Conservation (phyloP, 208 protist species). For the Trypanosoma theileri region DNA sequence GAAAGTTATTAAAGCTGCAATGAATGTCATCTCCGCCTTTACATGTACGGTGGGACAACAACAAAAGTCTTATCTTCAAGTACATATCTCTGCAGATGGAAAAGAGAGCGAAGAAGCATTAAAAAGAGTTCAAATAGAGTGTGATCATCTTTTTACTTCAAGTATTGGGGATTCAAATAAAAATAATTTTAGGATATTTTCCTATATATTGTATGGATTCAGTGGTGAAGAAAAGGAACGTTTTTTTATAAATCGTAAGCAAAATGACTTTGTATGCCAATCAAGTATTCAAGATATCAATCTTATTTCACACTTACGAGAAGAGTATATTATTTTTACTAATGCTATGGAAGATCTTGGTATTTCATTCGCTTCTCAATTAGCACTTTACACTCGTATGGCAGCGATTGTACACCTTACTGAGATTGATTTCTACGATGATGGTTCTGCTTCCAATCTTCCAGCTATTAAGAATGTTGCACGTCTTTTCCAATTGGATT, state of each 20-base stretch:
- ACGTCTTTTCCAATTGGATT: constrained; percentile 18
- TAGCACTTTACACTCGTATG: constrained; percentile 15
- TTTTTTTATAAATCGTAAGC: constrained; percentile 28
- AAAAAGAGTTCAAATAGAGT: constrained; percentile 9
- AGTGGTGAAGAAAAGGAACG: constrained; percentile 25
- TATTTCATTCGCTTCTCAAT: constrained; percentile 6
- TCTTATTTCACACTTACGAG: constrained; percentile 4
- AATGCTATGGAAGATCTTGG: constrained; percentile 20
- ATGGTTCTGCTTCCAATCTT: constrained; percentile 30
- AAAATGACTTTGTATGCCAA: constrained; percentile 28
- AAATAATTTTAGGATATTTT: constrained; percentile 34
- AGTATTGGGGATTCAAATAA: constrained; percentile 15
- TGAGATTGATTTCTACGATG: constrained; percentile 32
- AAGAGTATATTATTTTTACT: constrained; percentile 19
- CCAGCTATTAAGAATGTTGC: constrained; percentile 22
- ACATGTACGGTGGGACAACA: constrained; percentile 18
- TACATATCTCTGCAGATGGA: constrained; percentile 4
- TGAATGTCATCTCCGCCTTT: constrained; percentile 20
- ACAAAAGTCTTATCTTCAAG: constrained; percentile 19
- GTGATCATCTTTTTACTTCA: constrained; percentile 17
- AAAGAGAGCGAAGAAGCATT: not conserved
- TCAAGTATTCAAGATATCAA: constrained; percentile 17
- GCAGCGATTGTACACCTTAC: constrained; percentile 27
- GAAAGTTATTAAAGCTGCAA: constrained; percentile 9
- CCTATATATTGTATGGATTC: constrained; percentile 30